These are phyloP conservation scores for Pseudoturritis turrita DNA, from an alignment of 345 rosid species.

Conservation along the genomic window DNA sequence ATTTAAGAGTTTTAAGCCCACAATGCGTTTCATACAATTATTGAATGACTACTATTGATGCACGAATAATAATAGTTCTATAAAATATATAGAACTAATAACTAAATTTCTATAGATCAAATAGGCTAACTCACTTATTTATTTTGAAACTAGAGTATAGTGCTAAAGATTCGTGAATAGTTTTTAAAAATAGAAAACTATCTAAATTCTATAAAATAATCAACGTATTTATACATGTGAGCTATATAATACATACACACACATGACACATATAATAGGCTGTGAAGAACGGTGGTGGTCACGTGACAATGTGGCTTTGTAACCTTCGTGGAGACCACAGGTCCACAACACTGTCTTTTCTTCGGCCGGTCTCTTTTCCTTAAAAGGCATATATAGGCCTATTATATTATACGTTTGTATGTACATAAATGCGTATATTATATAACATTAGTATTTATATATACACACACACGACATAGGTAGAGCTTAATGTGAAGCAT, in stretches of 20 bases:
- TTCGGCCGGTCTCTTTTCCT: constrained; percentile 24
- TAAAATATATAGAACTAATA: too few relatives aligned
- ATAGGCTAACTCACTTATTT: neutral
- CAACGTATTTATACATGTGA: neutral
- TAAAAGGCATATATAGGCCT: constrained; percentile 25
- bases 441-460: neutral
- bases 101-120: neutral
- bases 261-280: neutral
- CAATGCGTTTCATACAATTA: neutral
- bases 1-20: neutral
- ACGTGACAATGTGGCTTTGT: constrained; percentile 23
- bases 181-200: neutral
- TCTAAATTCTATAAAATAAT: neutral
- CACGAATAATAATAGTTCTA: neutral
- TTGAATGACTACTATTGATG: neutral
- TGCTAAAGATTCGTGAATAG: neutral
- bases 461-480: neutral
- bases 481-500: constrained; percentile 34
- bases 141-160: neutral
- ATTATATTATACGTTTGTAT: constrained; percentile 24
- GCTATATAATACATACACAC: constrained; percentile 6
- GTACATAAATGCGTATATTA: constrained; percentile 15
- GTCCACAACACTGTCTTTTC: constrained; percentile 27
- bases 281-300: constrained; percentile 21
- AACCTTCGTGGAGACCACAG: constrained; percentile 34